Percentiles rank a stretch among this genome's conserved stretches.
Evolutionary conservation across 2,329 filamentous ascomycete genomes (phyloP).

Genomic region (Phaeosphaeriaceae sp.): DNA sequence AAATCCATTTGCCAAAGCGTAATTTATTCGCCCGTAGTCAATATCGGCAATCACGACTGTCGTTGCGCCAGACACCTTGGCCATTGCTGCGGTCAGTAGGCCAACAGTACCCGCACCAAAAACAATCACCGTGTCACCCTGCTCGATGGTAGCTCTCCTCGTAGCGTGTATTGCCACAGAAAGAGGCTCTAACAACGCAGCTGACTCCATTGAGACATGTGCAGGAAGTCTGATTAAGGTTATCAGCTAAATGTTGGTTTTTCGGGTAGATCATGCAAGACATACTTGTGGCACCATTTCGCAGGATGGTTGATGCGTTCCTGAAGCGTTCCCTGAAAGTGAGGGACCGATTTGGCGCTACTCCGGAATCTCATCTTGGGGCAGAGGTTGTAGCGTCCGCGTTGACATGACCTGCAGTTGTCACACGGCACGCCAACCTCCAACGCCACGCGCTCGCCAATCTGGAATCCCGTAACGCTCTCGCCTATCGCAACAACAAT

Average conservation of each 20-base stretch:
- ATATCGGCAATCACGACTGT: conserved; percentile 51
- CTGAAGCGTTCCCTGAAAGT: conserved; percentile 54
- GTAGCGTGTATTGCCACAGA: conserved; percentile 87
- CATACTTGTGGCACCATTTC: conserved; percentile 55
- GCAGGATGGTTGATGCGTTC: conserved; percentile 53
- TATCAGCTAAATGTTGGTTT: conserved; percentile 36
- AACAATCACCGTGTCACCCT: conserved; percentile 79
- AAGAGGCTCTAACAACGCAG: conserved; percentile 64
- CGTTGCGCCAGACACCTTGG: conserved; percentile 50
- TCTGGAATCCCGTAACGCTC: conserved; percentile 46
- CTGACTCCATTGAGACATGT: conserved; percentile 49
- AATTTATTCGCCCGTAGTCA: conserved; percentile 49
- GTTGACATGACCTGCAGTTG: conserved; percentile 51
- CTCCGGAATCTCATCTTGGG: conserved; percentile 52
- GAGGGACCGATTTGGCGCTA: conserved; percentile 52
- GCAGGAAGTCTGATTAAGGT: conserved; percentile 46
- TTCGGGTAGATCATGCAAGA: conserved; percentile 37
- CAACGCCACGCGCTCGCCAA: conserved; percentile 51
- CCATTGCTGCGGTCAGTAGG: conserved; percentile 49
- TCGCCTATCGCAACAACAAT: conserved; percentile 49
- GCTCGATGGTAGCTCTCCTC: conserved; percentile 73
- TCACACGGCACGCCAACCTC: conserved; percentile 52
- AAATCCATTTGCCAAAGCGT: conserved; percentile 48
- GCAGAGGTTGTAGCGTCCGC: conserved; percentile 53
- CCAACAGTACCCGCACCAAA: conserved; percentile 79